phyloP scores from a whole-genome alignment of 495 filamentous ascomycete species.

The Penicillium manginii region DNA sequence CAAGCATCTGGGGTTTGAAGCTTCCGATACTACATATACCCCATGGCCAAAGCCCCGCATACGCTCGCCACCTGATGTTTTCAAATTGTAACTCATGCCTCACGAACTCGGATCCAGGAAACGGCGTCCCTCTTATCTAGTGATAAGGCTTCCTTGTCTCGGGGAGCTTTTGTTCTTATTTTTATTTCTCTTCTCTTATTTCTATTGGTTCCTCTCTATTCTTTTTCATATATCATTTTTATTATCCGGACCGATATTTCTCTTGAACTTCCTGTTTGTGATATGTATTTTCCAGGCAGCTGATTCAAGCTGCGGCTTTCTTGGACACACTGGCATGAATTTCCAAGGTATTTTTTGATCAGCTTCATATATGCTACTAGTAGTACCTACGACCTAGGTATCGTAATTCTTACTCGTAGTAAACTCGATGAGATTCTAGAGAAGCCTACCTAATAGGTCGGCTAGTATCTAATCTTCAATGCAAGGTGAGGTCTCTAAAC shows the following conservation, averaged over 20 bases:
- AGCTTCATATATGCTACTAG: neutral
- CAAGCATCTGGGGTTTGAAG: slow-evolving; percentile 4
- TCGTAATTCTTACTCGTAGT: too few relatives aligned
- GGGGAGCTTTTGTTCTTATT: slow-evolving; percentile 4
- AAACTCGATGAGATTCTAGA: too few relatives aligned
- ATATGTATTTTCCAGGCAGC: slow-evolving; percentile 15
- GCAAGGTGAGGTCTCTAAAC: too few relatives aligned
- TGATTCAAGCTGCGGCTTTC: slow-evolving; percentile 59
- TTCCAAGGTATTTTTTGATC: neutral
- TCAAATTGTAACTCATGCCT: slow-evolving; percentile 36
- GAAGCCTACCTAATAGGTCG: too few relatives aligned
- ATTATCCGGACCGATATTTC: slow-evolving; percentile 4
- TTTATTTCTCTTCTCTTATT: slow-evolving; percentile 17
- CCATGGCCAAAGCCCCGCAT: slow-evolving; percentile 12
- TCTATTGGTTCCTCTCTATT: slow-evolving; percentile 11
- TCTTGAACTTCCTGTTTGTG: slow-evolving; percentile 16
- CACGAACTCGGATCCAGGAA: slow-evolving; percentile 31
- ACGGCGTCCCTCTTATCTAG: slow-evolving; percentile 29
- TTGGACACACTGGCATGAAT: neutral
- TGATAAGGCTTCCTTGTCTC: slow-evolving; percentile 18
- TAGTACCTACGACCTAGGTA: too few relatives aligned
- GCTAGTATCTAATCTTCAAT: too few relatives aligned
- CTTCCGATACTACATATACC: slow-evolving; percentile 16
- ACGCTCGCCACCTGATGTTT: slow-evolving; percentile 6
- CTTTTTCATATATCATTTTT: neutral